phyloP scores from a whole-genome alignment of 2,329 filamentous ascomycete genomes.

The Byssochlamys sp. region DNA sequence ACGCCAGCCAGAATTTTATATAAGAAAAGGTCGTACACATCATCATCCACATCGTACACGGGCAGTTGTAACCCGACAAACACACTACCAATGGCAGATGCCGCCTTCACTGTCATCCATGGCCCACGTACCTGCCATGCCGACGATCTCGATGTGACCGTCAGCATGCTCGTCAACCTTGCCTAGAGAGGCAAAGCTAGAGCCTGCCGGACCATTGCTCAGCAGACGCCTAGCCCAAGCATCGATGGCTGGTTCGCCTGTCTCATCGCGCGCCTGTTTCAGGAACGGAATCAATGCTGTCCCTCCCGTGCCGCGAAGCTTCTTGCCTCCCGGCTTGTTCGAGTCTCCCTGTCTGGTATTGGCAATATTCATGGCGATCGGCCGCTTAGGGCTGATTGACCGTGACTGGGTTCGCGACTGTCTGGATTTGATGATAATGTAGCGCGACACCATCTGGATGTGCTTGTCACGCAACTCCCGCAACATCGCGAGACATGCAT shows the following conservation, averaged over 20 bases:
- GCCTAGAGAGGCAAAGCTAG: slow-evolving; percentile 36
- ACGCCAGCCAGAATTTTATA: background rate
- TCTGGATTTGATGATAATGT: slow-evolving; percentile 81
- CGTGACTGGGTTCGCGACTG: slow-evolving; percentile 59
- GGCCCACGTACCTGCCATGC: slow-evolving; percentile 78
- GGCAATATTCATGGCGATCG: slow-evolving; percentile 46
- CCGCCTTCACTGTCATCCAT: slow-evolving; percentile 69
- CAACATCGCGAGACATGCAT: slow-evolving; percentile 76
- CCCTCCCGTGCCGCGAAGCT: slow-evolving; percentile 80
- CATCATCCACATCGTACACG: background rate
- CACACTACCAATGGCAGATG: slow-evolving; percentile 44
- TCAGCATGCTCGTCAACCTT: slow-evolving; percentile 46
- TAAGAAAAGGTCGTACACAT: background rate
- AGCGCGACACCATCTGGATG: slow-evolving; percentile 89
- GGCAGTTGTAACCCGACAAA: background rate
- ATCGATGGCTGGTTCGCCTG: slow-evolving; percentile 77
- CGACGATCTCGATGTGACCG: slow-evolving; percentile 51
- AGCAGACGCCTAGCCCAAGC: slow-evolving; percentile 52
- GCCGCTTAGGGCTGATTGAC: slow-evolving; percentile 47
- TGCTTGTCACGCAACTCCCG: slow-evolving; percentile 79
- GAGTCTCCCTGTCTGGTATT: slow-evolving; percentile 28
- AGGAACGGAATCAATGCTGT: slow-evolving; percentile 90
- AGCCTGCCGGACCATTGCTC: slow-evolving; percentile 39
- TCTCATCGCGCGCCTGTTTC: slow-evolving; percentile 93
- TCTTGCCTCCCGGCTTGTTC: slow-evolving; percentile 36